Evolutionary conservation across 1,284 basidiomycete species (phyloP).

Genomic region (Apiotrichum brassicae): DNA sequence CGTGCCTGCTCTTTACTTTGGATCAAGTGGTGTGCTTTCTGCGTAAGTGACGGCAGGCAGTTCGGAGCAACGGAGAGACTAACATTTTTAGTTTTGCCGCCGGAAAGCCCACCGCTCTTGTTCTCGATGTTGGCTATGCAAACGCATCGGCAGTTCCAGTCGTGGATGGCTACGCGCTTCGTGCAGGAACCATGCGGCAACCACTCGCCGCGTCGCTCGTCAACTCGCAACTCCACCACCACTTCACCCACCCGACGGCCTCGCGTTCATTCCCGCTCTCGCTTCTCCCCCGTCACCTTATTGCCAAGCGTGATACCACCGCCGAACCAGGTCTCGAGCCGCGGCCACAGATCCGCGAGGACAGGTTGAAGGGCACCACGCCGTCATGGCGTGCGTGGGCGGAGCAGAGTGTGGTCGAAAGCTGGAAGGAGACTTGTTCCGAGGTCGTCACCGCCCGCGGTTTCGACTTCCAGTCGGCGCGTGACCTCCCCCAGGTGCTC

Average conservation of each 20-base stretch:
- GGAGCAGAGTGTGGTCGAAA: conserved; percentile 79
- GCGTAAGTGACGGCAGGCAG: too few relatives aligned
- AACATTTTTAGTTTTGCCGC: conserved; percentile 61
- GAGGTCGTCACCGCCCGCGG: conserved; percentile 54
- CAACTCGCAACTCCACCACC: conserved; percentile 40
- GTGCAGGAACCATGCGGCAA: conserved; percentile 58
- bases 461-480: conserved; percentile 36
- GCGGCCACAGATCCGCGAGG: conserved; percentile 63
- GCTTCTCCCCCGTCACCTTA: conserved; percentile 70
- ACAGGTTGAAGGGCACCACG: conserved; percentile 66
- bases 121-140: conserved; percentile 87
- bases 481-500: conserved; percentile 29
- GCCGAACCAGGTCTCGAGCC: conserved; percentile 63
- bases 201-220: conserved; percentile 43
- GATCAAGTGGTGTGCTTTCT: conserved; percentile 91
- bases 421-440: conserved; percentile 84
- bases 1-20: conserved; percentile 93
- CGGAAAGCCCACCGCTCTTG: conserved; percentile 90
- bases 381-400: conserved; percentile 74
- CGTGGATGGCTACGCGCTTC: conserved; percentile 93
- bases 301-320: conserved; percentile 60
- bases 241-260: conserved; percentile 31
- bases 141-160: conserved; percentile 89
- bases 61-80: too few relatives aligned
- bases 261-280: conserved; percentile 34